These are phyloP conservation scores for Mucor saturninus DNA, from an alignment of 371 early-diverging fungal species.

Conservation along the genomic window DNA sequence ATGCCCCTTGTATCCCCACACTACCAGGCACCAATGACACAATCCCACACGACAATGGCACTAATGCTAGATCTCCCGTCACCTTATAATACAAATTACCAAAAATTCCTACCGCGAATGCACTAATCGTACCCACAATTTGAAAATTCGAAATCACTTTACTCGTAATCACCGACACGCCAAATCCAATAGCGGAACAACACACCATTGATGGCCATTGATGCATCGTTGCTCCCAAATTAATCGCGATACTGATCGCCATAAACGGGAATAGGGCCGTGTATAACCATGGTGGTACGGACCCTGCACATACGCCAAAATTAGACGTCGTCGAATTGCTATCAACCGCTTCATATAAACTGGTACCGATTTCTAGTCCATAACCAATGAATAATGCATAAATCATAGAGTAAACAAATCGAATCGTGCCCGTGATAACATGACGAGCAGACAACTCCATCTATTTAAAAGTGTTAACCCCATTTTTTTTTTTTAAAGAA, in stretches of 20 bases:
- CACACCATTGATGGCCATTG: conserved; percentile 31
- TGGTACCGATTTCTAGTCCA: conserved; percentile 72
- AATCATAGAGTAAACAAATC: conserved; percentile 74
- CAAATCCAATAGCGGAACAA: conserved; percentile 25
- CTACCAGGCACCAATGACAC: conserved; percentile 47
- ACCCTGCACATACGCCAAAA: conserved; percentile 29
- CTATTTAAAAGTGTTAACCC: conserved; percentile 13
- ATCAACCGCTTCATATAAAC: conserved; percentile 46
- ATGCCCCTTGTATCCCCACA: conserved; percentile 49
- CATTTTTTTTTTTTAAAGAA: not conserved
- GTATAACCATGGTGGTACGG: conserved; percentile 26
- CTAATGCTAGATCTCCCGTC: conserved; percentile 45
- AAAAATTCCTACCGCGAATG: conserved; percentile 47
- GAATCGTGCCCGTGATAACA: conserved; percentile 79
- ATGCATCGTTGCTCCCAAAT: conserved; percentile 19
- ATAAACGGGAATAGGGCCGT: conserved; percentile 24
- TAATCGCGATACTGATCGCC: conserved; percentile 28
- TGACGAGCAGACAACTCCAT: conserved; percentile 82
- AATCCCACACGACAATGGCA: conserved; percentile 44
- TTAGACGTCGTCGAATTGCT: conserved; percentile 22
- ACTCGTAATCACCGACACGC: conserved; percentile 23
- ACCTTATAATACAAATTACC: conserved; percentile 51
- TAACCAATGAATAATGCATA: conserved; percentile 75
- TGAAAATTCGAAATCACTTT: conserved; percentile 24
- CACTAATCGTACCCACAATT: conserved; percentile 53